phyloP scores from a whole-genome alignment of 1,284 basidiomycete species.

The Termitomyces sp. region DNA sequence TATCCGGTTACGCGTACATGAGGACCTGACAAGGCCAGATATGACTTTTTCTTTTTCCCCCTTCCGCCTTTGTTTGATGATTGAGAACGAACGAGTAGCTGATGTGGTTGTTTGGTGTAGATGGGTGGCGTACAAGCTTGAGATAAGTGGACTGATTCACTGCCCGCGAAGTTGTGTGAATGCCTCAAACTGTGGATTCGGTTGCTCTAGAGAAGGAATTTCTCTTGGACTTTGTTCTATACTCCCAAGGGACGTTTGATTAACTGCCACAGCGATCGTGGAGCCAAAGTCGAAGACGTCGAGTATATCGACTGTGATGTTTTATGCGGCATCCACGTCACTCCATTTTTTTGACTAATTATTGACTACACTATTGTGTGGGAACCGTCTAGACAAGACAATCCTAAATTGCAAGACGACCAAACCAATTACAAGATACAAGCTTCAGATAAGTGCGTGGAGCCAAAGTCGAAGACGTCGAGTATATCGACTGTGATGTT shows the following conservation, averaged over 20 bases:
- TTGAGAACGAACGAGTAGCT: constrained; percentile 1
- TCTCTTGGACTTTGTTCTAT: neutral
- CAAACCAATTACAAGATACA: neutral
- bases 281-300: neutral
- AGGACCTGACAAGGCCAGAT: constrained; percentile 75
- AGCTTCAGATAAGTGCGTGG: too few species aligned
- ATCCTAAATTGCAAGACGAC: neutral
- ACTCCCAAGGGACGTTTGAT: neutral
- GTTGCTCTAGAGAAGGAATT: neutral
- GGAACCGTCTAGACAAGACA: neutral
- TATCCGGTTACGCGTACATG: constrained; percentile 34
- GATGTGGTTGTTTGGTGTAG: neutral
- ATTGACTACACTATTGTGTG: neutral
- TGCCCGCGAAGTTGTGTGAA: neutral
- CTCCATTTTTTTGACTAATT: neutral
- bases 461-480: neutral
- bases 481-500: neutral
- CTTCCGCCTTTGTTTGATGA: constrained; percentile 9
- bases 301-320: neutral
- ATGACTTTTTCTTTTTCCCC: constrained; percentile 46
- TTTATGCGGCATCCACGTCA: neutral
- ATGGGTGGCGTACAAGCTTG: neutral
- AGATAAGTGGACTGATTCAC: neutral
- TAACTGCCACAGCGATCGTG: neutral
- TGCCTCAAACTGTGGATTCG: neutral